Conservation (phyloP, 805 yeast species). For the Lipomyces kockii region DNA sequence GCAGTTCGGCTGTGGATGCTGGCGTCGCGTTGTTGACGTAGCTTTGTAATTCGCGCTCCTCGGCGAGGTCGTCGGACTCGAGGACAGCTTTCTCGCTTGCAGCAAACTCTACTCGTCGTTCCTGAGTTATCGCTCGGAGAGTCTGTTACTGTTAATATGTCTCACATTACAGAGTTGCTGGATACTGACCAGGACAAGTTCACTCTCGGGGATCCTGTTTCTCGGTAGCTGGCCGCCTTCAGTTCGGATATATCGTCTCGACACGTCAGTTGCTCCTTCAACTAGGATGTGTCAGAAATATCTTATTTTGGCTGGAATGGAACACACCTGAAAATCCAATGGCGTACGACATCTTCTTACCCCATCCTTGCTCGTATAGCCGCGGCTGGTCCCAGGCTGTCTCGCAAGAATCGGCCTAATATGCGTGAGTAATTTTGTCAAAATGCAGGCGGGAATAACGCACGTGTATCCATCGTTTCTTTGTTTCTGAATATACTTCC, state of each 20-base stretch:
- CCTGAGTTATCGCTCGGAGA: slow-evolving; percentile 48
- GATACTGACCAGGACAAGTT: slow-evolving; percentile 43
- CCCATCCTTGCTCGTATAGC: slow-evolving; percentile 85
- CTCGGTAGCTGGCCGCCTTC: slow-evolving; percentile 54
- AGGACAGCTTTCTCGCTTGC: slow-evolving; percentile 49
- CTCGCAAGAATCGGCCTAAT: slow-evolving; percentile 75
- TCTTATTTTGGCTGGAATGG: not conserved
- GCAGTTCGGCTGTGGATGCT: slow-evolving; percentile 17
- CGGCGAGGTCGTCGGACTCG: slow-evolving; percentile 48
- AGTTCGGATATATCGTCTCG: slow-evolving; percentile 63
- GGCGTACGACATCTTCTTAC: slow-evolving; percentile 88
- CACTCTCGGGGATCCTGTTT: slow-evolving; percentile 50
- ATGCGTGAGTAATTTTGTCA: slow-evolving; percentile 1
- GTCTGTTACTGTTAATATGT: not conserved
- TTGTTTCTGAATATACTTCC: slow-evolving; percentile 70
- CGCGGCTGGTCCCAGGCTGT: slow-evolving; percentile 80
- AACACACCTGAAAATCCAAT: slow-evolving; percentile 62
- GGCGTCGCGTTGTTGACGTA: slow-evolving; percentile 22
- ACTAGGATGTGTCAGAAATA: slow-evolving; percentile 6
- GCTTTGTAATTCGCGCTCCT: slow-evolving; percentile 40
- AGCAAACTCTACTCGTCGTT: slow-evolving; percentile 43
- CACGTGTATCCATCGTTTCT: slow-evolving; percentile 80
- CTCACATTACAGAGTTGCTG: not conserved
- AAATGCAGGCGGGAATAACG: slow-evolving; percentile 7
- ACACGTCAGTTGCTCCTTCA: slow-evolving; percentile 69